phyloP scores from a whole-genome alignment of 495 filamentous ascomycete species.

The Trichocladium uniseriatum region DNA sequence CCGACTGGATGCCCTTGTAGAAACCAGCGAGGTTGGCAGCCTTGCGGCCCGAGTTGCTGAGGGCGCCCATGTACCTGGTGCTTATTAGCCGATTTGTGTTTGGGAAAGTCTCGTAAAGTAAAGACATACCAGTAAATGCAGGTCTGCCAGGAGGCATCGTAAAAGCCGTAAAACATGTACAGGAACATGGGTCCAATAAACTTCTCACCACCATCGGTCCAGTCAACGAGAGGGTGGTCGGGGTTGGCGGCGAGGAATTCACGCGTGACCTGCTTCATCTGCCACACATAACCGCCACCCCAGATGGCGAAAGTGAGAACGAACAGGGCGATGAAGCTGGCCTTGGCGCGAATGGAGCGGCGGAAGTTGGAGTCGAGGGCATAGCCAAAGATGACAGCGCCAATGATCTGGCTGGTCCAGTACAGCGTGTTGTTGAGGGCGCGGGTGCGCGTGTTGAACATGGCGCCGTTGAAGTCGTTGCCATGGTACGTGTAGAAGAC shows the following conservation, averaged over 20 bases:
- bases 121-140: slow-evolving; percentile 80
- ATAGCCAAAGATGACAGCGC: slow-evolving; percentile 68
- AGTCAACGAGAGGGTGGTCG: slow-evolving; percentile 44
- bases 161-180: slow-evolving; percentile 91
- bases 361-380: slow-evolving; percentile 59
- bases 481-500: slow-evolving; percentile 71
- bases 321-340: slow-evolving; percentile 55
- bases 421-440: slow-evolving; percentile 80
- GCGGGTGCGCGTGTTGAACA: slow-evolving; percentile 75
- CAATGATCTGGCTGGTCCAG: slow-evolving; percentile 81
- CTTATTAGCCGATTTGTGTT: too few species aligned
- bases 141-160: slow-evolving; percentile 80
- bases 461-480: slow-evolving; percentile 53
- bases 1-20: slow-evolving; percentile 93
- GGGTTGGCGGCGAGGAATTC: slow-evolving; percentile 29
- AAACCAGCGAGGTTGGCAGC: slow-evolving; percentile 90
- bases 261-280: slow-evolving; percentile 50
- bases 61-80: slow-evolving; percentile 76
- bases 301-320: slow-evolving; percentile 72
- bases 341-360: slow-evolving; percentile 67
- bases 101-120: too few species aligned
- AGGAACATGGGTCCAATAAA: slow-evolving; percentile 82
- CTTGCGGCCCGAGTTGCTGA: slow-evolving; percentile 85
- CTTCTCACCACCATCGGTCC: slow-evolving; percentile 42
- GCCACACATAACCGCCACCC: slow-evolving; percentile 80